Percentiles rank a stretch among this genome's conserved stretches.
These are phyloP conservation scores for Gnaphalium uliginosum DNA, from an alignment of 129 eudicot genomes.

Conservation along the genomic window DNA sequence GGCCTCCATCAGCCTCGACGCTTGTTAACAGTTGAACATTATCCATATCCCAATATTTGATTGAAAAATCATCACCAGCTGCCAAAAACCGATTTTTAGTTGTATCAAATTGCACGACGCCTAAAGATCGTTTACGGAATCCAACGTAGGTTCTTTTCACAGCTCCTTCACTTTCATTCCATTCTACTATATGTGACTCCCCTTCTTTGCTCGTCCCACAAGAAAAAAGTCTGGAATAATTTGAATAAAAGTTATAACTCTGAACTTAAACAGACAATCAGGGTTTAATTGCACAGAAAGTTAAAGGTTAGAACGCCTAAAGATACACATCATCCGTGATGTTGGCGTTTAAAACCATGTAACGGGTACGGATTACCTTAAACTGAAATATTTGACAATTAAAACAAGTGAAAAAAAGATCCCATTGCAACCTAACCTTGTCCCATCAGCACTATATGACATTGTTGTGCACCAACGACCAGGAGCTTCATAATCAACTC, in stretches of 20 bases:
- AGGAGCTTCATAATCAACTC: slow-evolving; percentile 54
- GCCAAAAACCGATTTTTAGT: slow-evolving; percentile 48
- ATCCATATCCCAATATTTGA: slow-evolving; percentile 65
- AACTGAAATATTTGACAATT: background rate
- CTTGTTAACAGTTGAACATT: slow-evolving; percentile 45
- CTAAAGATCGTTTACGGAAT: slow-evolving; percentile 49
- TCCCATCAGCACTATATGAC: slow-evolving; percentile 58
- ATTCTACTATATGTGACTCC: slow-evolving; percentile 59
- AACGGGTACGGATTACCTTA: background rate
- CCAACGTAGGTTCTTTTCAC: slow-evolving; percentile 46
- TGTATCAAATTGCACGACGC: slow-evolving; percentile 53
- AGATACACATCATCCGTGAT: background rate
- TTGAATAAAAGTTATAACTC: slow-evolving; percentile 12
- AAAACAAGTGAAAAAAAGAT: background rate
- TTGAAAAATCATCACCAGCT: slow-evolving; percentile 54
- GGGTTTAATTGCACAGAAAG: no score
- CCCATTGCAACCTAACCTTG: slow-evolving; percentile 1
- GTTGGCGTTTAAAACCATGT: background rate
- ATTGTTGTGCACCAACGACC: slow-evolving; percentile 54
- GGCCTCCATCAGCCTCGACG: slow-evolving; percentile 56
- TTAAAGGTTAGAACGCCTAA: background rate
- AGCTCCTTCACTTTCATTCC: slow-evolving; percentile 63
- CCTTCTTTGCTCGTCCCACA: slow-evolving; percentile 71
- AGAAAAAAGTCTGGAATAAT: slow-evolving; percentile 48
- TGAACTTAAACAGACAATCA: background rate